A percentile compares a stretch with the other conserved stretches of the same genome.
Conservation (phyloP, 1,284 basidiomycete genomes). For the Ustilago bromivora region DNA sequence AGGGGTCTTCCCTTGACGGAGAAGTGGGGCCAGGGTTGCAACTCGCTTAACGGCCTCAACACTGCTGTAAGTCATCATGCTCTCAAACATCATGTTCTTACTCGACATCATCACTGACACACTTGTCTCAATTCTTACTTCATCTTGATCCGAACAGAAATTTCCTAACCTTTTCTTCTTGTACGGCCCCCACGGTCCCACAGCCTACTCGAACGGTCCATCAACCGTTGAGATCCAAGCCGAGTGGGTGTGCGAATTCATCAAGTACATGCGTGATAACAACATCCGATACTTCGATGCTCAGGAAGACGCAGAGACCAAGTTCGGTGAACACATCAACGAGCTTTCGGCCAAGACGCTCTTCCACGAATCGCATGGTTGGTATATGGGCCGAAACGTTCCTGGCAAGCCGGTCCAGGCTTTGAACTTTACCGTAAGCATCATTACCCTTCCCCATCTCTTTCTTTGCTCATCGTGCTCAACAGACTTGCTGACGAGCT, state of each 20-base stretch:
- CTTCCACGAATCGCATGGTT: constrained; percentile 55
- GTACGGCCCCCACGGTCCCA: constrained; percentile 57
- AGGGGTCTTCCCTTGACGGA: constrained; percentile 47
- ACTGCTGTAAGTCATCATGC: constrained; percentile 30
- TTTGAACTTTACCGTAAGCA: constrained; percentile 41
- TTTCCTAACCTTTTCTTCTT: constrained; percentile 61
- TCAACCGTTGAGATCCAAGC: constrained; percentile 54
- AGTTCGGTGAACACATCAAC: constrained; percentile 52
- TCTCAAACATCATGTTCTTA: background rate
- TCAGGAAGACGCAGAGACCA: constrained; percentile 43
- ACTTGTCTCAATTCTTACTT: background rate
- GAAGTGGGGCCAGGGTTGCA: constrained; percentile 57
- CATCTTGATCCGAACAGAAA: constrained; percentile 17
- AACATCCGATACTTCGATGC: constrained; percentile 48
- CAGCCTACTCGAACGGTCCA: constrained; percentile 52
- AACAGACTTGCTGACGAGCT: background rate
- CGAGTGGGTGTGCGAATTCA: constrained; percentile 48
- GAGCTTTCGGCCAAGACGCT: constrained; percentile 52
- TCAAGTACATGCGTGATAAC: constrained; percentile 52
- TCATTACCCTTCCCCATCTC: background rate
- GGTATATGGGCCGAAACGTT: constrained; percentile 57
- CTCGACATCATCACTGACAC: background rate
- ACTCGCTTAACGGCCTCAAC: constrained; percentile 53
- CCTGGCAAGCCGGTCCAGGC: constrained; percentile 51
- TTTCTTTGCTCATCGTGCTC: background rate